Conservation (phyloP, 257 asterid genomes). For the Solanum bulbocastanum region DNA sequence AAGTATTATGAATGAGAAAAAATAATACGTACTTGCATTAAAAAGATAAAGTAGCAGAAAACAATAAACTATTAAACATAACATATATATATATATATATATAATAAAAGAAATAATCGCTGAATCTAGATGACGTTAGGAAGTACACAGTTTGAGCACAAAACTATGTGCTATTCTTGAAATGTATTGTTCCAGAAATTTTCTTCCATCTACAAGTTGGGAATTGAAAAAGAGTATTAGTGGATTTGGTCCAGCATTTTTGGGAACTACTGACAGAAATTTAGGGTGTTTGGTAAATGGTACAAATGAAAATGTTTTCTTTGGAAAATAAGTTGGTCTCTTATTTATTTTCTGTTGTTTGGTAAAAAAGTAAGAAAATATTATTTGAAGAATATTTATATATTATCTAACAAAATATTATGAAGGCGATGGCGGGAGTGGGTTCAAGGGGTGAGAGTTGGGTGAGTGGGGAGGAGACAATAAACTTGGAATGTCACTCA, state of each 20-base stretch:
- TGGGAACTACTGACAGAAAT: background rate
- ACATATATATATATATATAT: no score
- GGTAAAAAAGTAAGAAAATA: no score
- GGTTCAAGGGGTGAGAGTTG: background rate
- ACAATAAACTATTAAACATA: background rate
- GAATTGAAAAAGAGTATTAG: background rate
- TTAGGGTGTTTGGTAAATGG: no score
- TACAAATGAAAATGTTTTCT: no score
- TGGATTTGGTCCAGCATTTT: background rate
- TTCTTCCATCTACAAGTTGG: background rate
- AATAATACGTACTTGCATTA: background rate
- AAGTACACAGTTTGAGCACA: background rate
- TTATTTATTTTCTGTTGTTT: no score
- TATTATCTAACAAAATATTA: background rate
- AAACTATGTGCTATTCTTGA: background rate
- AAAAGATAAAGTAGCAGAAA: background rate
- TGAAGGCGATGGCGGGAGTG: background rate
- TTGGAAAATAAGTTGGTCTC: background rate
- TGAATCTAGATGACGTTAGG: background rate
- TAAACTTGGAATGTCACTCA: background rate
- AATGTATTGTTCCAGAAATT: background rate
- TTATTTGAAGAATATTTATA: no score
- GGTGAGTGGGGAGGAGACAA: background rate
- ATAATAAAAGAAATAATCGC: background rate
- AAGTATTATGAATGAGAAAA: background rate